Evolutionary conservation across 257 asterid genomes (phyloP).

Genomic region (Solanum okadae): DNA sequence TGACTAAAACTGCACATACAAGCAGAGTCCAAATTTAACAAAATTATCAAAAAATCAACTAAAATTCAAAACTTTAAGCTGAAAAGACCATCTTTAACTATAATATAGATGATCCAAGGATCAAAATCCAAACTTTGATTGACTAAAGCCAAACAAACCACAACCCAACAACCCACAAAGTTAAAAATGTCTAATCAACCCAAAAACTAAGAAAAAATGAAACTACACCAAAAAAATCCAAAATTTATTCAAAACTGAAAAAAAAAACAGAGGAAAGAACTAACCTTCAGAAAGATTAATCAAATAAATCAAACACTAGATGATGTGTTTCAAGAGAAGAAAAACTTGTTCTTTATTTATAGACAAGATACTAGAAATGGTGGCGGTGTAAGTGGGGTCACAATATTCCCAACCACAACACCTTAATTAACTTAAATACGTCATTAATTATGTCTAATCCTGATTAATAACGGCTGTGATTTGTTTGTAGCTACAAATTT

Average conservation of each 20-base stretch:
- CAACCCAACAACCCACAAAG: not conserved
- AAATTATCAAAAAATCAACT: not conserved
- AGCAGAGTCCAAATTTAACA: not conserved
- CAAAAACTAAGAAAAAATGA: not conserved
- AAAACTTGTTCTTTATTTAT: slow-evolving; percentile 12
- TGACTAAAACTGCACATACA: not conserved
- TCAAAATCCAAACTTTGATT: not conserved
- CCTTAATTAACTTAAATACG: not conserved
- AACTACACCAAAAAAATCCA: no score
- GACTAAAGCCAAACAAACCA: not conserved
- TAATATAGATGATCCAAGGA: not conserved
- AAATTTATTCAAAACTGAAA: not conserved
- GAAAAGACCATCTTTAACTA: not conserved
- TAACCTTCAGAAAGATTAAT: not conserved
- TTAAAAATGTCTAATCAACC: not conserved
- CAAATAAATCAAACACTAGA: not conserved
- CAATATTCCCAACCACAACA: slow-evolving; percentile 9
- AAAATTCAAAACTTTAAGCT: not conserved
- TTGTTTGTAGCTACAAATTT: not conserved
- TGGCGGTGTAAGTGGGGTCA: slow-evolving; percentile 7
- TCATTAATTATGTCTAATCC: not conserved
- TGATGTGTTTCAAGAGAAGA: not conserved
- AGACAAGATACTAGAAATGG: not conserved
- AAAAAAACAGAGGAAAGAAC: not conserved
- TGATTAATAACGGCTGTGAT: slow-evolving; percentile 6